Base-by-base conservation (phyloP, 1,284 basidiomycete species). In the Tilletiaria anomala region DNA sequence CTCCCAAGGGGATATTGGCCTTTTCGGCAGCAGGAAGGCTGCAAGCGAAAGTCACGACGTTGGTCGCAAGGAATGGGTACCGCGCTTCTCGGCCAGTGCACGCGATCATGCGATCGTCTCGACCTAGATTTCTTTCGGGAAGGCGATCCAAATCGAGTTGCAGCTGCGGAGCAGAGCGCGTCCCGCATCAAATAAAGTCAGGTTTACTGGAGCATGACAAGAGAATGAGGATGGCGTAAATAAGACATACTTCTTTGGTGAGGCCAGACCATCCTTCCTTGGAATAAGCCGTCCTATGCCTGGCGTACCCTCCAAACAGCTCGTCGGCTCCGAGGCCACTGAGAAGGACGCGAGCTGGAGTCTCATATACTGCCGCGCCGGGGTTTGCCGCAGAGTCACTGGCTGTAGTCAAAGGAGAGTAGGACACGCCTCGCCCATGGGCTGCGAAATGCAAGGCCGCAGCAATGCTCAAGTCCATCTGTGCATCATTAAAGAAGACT, bases 261-360 rank as follows among this genome's bases (percentile, higher is more conserved):
- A 91, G 75, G 4, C 75, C 78, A 0, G 35, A 6, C 11, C 44
- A 15, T 1, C 47, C 47, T 14, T 32, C 35, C 5, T 35, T 44
- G 2, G 22, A 16, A 65, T 77, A 96, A 0, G 80, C 82, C 8
- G 78, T 76, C 11, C 85, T 76, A 70, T 96, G 88, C 37, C 93
- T 75, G 1, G 83, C 76, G 68, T 99, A 99, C 0, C 93, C 93
- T 1, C 86, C 93, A 1, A 97, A 73, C 20, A 94, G 73, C 66
- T 97, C 91, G 64, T 97, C 91, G 0, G 93, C 86, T 0, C 93
- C 93, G 2, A 99, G 71, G 0, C 93, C 93, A 45, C 80, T 91
- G 17, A 99, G 69, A 14, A 94, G 72, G 0, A 96, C 87, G 32
- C 78, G 76, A 0, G 91, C 85, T 3, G 73, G 67, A 44, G 82